Conservation (phyloP, 495 filamentous ascomycete genomes). For the Chaetomium tenue region DNA sequence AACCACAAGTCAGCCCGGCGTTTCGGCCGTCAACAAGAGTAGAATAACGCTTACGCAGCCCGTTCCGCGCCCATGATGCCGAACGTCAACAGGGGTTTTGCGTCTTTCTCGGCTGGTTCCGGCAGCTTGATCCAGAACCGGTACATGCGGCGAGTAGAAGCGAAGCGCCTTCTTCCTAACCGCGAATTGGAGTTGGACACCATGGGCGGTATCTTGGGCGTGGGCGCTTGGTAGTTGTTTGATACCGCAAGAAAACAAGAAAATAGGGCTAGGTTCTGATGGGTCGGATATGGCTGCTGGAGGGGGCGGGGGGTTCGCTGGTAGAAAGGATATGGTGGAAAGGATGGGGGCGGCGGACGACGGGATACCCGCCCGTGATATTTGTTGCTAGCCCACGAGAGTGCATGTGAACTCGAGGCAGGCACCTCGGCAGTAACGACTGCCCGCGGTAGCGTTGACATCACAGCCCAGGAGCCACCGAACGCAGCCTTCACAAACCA, state of each 20-base stretch:
- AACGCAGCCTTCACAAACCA: not conserved
- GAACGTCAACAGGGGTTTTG: constrained; percentile 40
- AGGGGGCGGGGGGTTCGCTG: too few species aligned
- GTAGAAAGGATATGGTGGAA: too few species aligned
- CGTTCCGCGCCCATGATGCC: constrained; percentile 53
- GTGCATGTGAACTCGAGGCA: too few species aligned
- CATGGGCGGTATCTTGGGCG: not conserved
- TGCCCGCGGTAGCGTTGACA: not conserved
- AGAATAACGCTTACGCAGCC: constrained; percentile 39
- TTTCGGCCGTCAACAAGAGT: not conserved
- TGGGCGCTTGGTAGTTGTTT: not conserved
- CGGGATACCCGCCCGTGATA: too few species aligned
- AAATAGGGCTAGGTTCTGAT: not conserved
- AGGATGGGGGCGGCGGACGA: too few species aligned
- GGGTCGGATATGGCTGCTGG: not conserved
- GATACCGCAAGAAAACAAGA: not conserved
- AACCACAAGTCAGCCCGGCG: constrained; percentile 9
- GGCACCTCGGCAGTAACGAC: too few species aligned
- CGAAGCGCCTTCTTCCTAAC: not conserved
- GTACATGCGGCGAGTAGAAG: not conserved
- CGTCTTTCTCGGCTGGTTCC: constrained; percentile 28
- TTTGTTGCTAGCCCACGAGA: too few species aligned
- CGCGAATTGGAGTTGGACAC: not conserved
- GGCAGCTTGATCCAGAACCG: not conserved
- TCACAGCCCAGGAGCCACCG: not conserved